Conservation (phyloP, 768 basidiomycete species). For the Podaxis sp. region DNA sequence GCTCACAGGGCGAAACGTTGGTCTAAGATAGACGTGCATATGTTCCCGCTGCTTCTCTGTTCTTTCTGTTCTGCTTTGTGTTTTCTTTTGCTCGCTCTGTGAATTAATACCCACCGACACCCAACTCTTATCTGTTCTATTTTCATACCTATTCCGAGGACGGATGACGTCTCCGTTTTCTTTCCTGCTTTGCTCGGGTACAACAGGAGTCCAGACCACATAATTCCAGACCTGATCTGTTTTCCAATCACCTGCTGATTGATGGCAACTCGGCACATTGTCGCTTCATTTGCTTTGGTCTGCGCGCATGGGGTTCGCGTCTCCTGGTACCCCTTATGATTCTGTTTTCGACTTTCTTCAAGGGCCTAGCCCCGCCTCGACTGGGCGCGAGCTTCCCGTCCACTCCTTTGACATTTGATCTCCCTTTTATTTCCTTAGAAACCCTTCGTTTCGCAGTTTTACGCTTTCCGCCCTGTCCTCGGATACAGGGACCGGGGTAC, state of each 20-base stretch:
- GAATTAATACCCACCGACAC: neutral
- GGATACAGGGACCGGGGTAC: neutral
- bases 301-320: neutral
- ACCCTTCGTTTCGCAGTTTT: slow-evolving; percentile 15
- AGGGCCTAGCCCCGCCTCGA: slow-evolving; percentile 17
- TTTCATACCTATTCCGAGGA: neutral
- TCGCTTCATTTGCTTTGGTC: neutral
- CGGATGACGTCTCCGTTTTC: neutral
- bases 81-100: neutral
- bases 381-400: slow-evolving; percentile 4
- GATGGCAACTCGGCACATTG: slow-evolving; percentile 4
- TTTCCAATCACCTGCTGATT: neutral
- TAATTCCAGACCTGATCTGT: slow-evolving; percentile 1
- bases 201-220: slow-evolving; percentile 4
- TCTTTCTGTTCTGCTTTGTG: neutral
- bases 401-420: slow-evolving; percentile 9
- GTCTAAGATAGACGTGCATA: neutral
- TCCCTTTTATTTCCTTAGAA: slow-evolving; percentile 14
- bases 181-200: neutral
- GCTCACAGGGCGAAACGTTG: neutral
- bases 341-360: slow-evolving; percentile 2
- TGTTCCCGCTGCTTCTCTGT: neutral
- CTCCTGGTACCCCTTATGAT: neutral
- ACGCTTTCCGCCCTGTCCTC: slow-evolving; percentile 5
- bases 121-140: neutral